Conservation (phyloP, 768 basidiomycete species). For the Austroboletus eburneus region DNA sequence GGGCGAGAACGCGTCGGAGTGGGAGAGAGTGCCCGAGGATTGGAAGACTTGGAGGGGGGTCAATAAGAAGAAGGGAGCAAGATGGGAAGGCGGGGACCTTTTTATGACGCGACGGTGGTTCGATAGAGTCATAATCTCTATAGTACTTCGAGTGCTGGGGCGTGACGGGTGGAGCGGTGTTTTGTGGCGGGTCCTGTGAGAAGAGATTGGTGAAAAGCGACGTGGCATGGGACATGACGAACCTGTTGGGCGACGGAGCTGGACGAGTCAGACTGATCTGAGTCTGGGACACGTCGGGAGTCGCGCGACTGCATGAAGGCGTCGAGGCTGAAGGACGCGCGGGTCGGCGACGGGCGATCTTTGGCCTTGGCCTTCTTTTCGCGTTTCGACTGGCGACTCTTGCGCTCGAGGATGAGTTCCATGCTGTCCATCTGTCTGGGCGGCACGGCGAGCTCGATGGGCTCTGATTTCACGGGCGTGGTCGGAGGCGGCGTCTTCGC, state of each 20-base stretch:
- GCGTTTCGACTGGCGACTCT: conserved; percentile 50
- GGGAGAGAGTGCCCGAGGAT: conserved; percentile 42
- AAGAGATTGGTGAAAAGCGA: conserved; percentile 16
- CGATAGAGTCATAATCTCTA: conserved; percentile 37
- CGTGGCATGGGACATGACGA: conserved; percentile 22
- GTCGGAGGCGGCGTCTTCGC: conserved; percentile 42
- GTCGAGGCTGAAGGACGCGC: conserved; percentile 43
- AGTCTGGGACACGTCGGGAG: conserved; percentile 36
- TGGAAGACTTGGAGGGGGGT: conserved; percentile 15
- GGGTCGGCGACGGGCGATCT: conserved; percentile 51
- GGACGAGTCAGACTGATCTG: conserved; percentile 31
- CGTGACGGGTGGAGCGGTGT: conserved; percentile 42
- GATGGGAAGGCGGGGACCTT: conserved; percentile 16
- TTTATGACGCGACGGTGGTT: conserved; percentile 30
- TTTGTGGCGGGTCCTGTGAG: conserved; percentile 27
- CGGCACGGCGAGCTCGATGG: conserved; percentile 45
- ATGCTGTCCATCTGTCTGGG: conserved; percentile 65
- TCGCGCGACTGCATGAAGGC: conserved; percentile 56
- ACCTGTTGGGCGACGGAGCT: conserved; percentile 37
- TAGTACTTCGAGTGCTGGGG: conserved; percentile 63
- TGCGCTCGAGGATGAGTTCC: conserved; percentile 73
- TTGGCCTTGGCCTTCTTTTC: conserved; percentile 45
- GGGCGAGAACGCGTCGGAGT: conserved; percentile 37
- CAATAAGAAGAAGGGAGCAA: neutral
- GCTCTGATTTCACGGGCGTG: conserved; percentile 64